Evolutionary conservation across 2,329 filamentous ascomycete genomes (phyloP).

Genomic region (Ophiostoma triangulosporum): DNA sequence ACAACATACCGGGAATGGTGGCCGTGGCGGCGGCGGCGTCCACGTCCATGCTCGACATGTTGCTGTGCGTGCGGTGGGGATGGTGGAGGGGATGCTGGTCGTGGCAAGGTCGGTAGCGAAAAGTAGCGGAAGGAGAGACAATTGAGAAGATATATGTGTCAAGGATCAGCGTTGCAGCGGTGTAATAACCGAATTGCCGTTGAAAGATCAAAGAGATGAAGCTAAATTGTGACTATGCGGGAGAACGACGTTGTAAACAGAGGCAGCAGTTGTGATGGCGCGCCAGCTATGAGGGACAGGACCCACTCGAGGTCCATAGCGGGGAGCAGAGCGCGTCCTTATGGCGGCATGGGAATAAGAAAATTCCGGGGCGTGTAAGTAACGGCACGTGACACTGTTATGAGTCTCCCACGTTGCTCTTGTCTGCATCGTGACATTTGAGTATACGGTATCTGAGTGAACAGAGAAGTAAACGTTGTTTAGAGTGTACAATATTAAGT

Average conservation of each 20-base stretch:
- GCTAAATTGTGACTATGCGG: background rate
- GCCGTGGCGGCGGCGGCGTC: slow-evolving; percentile 6
- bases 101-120: no score
- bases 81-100: no score
- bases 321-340: background rate
- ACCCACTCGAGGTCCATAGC: slow-evolving; percentile 4
- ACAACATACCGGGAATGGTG: slow-evolving; percentile 7
- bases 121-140: background rate
- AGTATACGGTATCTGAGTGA: no score
- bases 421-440: no score
- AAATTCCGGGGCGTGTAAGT: background rate
- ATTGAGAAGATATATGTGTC: no score
- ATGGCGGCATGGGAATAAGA: slow-evolving; percentile 3
- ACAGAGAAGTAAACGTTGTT: no score
- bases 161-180: background rate
- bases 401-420: no score
- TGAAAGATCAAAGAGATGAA: background rate
- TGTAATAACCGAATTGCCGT: background rate
- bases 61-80: background rate
- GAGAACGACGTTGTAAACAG: background rate
- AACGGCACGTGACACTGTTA: background rate
- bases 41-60: slow-evolving; percentile 10
- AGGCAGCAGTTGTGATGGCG: slow-evolving; percentile 10
- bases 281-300: slow-evolving; percentile 1
- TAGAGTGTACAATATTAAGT: no score